These are phyloP conservation scores for Wickerhamiella pararugosa DNA, from an alignment of 1,139 yeast species.

Conservation along the genomic window DNA sequence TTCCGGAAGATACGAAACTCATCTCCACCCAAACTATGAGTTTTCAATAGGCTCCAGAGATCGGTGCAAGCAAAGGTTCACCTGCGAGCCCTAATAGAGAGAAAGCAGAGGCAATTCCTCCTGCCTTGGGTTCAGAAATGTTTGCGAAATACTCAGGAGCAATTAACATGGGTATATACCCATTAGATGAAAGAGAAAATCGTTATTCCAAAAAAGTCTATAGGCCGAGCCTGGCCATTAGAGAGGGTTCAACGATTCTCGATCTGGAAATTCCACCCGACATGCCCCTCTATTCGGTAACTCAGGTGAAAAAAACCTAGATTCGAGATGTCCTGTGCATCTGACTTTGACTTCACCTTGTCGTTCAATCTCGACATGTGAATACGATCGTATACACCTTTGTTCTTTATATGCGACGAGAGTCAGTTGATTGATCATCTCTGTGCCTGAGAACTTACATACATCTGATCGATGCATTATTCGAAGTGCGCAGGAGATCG, in stretches of 20 bases:
- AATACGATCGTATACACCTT: too few species aligned
- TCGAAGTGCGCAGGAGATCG: too few species aligned
- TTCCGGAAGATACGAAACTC: constrained; percentile 41
- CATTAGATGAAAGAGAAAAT: constrained; percentile 61
- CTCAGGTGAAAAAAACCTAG: too few species aligned
- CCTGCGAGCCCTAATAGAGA: constrained; percentile 55
- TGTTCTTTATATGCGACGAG: too few species aligned
- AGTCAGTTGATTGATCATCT: too few species aligned
- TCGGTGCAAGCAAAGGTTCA: constrained; percentile 71
- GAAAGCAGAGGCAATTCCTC: constrained; percentile 58
- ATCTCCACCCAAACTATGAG: constrained; percentile 39
- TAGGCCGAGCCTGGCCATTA: constrained; percentile 35
- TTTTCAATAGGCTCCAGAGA: constrained; percentile 25
- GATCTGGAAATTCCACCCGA: constrained; percentile 38
- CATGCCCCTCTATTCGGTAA: constrained; percentile 29
- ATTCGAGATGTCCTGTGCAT: too few species aligned
- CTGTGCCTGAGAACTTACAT: too few species aligned
- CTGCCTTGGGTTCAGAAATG: constrained; percentile 41
- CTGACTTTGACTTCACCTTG: too few species aligned
- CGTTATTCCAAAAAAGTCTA: constrained; percentile 63
- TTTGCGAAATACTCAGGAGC: constrained; percentile 80
- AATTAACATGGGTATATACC: constrained; percentile 72
- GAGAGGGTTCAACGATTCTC: constrained; percentile 36
- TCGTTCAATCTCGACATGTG: too few species aligned
- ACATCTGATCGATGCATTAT: too few species aligned